Conservation (phyloP, 176 grass and related monocot genomes). For the Oryza nivara region DNA sequence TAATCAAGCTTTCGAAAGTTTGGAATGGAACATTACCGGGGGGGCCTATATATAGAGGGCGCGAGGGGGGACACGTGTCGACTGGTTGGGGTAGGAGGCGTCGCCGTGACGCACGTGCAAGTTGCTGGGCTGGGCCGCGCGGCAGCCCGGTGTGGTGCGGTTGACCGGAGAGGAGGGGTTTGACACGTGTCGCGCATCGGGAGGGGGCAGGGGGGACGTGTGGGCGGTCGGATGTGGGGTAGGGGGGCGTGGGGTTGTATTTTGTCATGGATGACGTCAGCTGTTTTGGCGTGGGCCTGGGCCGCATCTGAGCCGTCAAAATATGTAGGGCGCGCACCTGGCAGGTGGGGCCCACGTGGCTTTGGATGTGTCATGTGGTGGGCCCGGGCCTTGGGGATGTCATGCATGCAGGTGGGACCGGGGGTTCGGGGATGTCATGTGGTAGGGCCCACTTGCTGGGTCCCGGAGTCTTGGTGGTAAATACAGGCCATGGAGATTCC, state of each 20-base stretch:
- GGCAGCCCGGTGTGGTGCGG: neutral
- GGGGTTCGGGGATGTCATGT: neutral
- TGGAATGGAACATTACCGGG: conserved; percentile 28
- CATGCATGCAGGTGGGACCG: neutral
- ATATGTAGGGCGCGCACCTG: neutral
- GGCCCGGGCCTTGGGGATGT: neutral
- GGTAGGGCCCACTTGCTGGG: neutral
- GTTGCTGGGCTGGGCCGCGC: neutral
- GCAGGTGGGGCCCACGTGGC: neutral
- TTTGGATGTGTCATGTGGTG: neutral
- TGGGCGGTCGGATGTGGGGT: conserved; percentile 12
- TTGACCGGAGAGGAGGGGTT: rapidly evolving
- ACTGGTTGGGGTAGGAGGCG: neutral
- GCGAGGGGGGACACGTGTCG: conserved; percentile 11
- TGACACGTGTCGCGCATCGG: conserved; percentile 42
- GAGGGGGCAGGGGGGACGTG: rapidly evolving
- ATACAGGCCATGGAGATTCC: conserved; percentile 16
- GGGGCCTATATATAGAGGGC: neutral
- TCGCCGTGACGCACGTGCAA: conserved; percentile 47
- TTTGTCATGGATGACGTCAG: conserved; percentile 67
- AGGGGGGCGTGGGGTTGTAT: neutral
- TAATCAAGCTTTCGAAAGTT: neutral
- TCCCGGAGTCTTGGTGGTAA: neutral
- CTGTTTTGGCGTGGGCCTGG: conserved; percentile 2
- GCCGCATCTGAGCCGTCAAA: neutral